Evolutionary conservation across 805 yeast species (phyloP), one percentile per base, ranked within the genome.

Genomic region (Komagataella populi): DNA sequence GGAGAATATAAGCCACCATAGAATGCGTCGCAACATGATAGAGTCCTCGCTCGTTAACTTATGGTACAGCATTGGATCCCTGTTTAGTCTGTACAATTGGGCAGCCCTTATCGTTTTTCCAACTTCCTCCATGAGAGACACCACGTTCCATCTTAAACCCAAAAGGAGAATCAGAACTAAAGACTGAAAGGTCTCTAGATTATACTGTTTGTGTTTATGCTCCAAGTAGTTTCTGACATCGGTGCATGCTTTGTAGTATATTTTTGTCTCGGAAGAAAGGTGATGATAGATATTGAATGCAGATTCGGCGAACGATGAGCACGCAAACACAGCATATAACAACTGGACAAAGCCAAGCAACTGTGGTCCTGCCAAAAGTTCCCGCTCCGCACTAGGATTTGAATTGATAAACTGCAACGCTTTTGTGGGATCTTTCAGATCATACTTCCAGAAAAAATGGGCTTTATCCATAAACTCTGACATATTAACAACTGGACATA

Each of bases 401-500:
- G 39, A 30, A 30, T 30, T 30, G 39, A 30, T 30, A 30, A 30
- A 12, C n/a, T 10, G 39, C 4, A 30, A 1, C 39, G 39, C 39
- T 30, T 30, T 30, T 5, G 10, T 10, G 12, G n/a, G 39, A 30
- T 30, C 39, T 30, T 30, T 30, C 39, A 30, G 8, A n/a, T 30
- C 39, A 10, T 30, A 30, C 14, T 10, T 30, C 39, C 39, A 30
- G 5, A 30, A 30, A 3, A 30, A 6, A 4, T 30, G 39, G 6
- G 39, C 39, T 50, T 74, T 76, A 44, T 56, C 56, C 2, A 70
- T 53, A 54, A 80, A 78, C 18, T 70, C 73, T 7, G 63, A 59
- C 30, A 79, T 56, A 55, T 78, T 79, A 48, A 80, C 53, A 2
- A 80, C 63, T 0, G 85, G 85, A n/a, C 78, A 58, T 18, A 80